These are phyloP conservation scores for Heliocybe sulcata DNA, from an alignment of 1,284 basidiomycete species.

Conservation along the genomic window DNA sequence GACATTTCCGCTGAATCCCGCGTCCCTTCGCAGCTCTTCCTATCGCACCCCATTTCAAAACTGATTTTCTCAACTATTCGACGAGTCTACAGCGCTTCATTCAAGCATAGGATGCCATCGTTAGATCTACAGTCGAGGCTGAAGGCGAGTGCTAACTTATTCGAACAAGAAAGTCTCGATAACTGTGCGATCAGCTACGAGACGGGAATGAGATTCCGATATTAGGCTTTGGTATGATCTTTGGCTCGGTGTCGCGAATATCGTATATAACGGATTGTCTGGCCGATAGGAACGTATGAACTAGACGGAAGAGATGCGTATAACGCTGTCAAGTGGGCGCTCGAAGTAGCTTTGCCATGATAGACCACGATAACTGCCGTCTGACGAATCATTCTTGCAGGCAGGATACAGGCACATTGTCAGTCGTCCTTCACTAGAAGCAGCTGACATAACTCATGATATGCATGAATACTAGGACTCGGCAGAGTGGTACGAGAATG, in stretches of 20 bases:
- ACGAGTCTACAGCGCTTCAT: not conserved
- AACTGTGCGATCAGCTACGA: slow-evolving; percentile 31
- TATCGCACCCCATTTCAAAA: not conserved
- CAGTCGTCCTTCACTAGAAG: slow-evolving; percentile 19
- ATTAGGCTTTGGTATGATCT: slow-evolving; percentile 50
- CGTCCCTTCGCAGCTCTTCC: no score
- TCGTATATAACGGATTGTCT: slow-evolving; percentile 4
- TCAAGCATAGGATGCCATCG: not conserved
- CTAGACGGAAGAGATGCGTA: slow-evolving; percentile 52
- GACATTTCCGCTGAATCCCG: no score
- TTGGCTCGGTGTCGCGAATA: slow-evolving; percentile 5
- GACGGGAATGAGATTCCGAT: slow-evolving; percentile 60
- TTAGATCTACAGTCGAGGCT: not conserved
- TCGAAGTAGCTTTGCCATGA: slow-evolving; percentile 36
- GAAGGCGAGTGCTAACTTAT: not conserved
- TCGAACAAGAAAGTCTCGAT: not conserved
- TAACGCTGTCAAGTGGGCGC: slow-evolving; percentile 49
- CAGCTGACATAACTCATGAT: slow-evolving; percentile 6
- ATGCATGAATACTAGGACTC: slow-evolving; percentile 40
- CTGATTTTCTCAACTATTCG: not conserved
- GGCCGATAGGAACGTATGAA: slow-evolving; percentile 53
- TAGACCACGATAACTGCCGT: not conserved
- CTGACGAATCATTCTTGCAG: slow-evolving; percentile 19
- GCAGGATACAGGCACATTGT: slow-evolving; percentile 64
- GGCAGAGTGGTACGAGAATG: slow-evolving; percentile 66